These are phyloP conservation scores for Globisporangium splendens DNA, from an alignment of 352 stramenopile genomes.

Conservation along the genomic window DNA sequence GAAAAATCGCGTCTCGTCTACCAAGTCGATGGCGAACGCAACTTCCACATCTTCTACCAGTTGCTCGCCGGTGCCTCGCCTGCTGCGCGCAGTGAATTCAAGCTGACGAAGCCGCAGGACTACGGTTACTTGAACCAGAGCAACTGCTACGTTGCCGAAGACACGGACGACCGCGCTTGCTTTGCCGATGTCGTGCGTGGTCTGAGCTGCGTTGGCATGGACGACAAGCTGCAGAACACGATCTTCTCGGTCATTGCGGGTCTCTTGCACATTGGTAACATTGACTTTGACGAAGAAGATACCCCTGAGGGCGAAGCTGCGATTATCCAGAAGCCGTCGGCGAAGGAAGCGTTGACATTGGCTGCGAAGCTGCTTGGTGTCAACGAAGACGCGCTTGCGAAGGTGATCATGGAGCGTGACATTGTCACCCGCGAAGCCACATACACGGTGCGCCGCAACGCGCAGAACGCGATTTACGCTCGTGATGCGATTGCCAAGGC, in stretches of 20 bases:
- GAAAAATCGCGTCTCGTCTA: conserved; percentile 88
- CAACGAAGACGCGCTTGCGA: conserved; percentile 49
- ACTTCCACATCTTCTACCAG: conserved; percentile 97
- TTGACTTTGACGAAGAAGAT: conserved; percentile 92
- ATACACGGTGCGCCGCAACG: conserved; percentile 79
- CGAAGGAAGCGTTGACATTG: conserved; percentile 51
- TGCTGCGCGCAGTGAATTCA: conserved; percentile 49
- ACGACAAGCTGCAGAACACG: conserved; percentile 55
- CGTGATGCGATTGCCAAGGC: conserved; percentile 93
- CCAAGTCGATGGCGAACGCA: conserved; percentile 89
- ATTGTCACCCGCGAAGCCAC: conserved; percentile 84
- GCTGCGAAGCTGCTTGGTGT: conserved; percentile 71
- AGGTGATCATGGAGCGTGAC: conserved; percentile 84
- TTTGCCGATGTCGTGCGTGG: conserved; percentile 70
- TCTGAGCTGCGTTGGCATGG: conserved; percentile 77
- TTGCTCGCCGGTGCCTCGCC: conserved; percentile 67
- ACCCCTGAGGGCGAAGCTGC: conserved; percentile 73
- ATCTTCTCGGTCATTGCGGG: conserved; percentile 93
- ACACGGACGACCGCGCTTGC: conserved; percentile 88
- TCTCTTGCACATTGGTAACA: conserved; percentile 95
- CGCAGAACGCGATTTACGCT: conserved; percentile 81
- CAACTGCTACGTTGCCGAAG: conserved; percentile 90
- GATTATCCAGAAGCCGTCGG: conserved; percentile 65
- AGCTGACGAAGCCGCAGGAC: conserved; percentile 75
- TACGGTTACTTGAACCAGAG: conserved; percentile 94